phyloP scores from a whole-genome alignment of 345 rosid species.

The Citrus sinensis region DVS_A1.0 CM039166.1:20006001-20006500 shows the following conservation, averaged over 20 bases:
- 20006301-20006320: not conserved
- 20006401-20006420: not conserved
- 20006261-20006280: not conserved
- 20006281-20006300: not conserved
- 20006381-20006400: not conserved
- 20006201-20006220: constrained; percentile 84
- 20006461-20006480: not conserved
- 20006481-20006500: not conserved
- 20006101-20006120: constrained; percentile 46
- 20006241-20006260: not conserved
- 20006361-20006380: not conserved
- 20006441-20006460: not conserved
- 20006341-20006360: not conserved
- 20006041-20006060: not conserved
- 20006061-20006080: not conserved
- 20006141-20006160: constrained; percentile 78
- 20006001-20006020: not conserved
- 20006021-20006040: not conserved
- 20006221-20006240: constrained; percentile 63
- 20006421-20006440: not conserved
- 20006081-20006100: constrained; percentile 3
- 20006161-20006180: constrained; percentile 75
- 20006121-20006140: constrained; percentile 82
- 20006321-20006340: not conserved
- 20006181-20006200: constrained; percentile 83